These are phyloP conservation scores for Ceratocystis lukuohia DNA, from an alignment of 2,329 filamentous ascomycete species.

Conservation along the genomic window DNA sequence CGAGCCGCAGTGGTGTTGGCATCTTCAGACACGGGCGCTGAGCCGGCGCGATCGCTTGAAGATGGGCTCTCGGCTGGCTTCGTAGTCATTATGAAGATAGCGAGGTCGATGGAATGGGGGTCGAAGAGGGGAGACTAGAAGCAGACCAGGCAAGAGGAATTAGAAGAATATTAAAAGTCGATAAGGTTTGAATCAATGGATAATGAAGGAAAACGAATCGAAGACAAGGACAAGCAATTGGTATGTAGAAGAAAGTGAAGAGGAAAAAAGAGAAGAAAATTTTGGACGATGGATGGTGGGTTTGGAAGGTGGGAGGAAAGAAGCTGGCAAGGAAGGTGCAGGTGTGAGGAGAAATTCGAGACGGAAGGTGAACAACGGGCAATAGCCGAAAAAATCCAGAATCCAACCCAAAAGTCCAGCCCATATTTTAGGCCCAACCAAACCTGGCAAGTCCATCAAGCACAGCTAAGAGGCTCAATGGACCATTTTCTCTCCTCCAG, in stretches of 20 bases:
- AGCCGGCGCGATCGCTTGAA: constrained; percentile 24
- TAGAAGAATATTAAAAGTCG: constrained; percentile 8
- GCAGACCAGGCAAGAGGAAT: not conserved
- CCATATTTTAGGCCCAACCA: constrained; percentile 1
- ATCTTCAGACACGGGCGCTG: constrained; percentile 34
- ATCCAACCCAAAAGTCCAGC: not conserved
- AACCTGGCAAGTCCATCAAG: not conserved
- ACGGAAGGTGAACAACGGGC: constrained; percentile 7
- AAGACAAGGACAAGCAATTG: constrained; percentile 9
- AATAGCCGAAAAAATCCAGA: not conserved
- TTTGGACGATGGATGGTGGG: not conserved
- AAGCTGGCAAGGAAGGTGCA: not conserved
- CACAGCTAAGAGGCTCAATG: not conserved
- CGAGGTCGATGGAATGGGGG: not conserved
- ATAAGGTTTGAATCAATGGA: constrained; percentile 5
- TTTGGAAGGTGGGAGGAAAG: constrained; percentile 7
- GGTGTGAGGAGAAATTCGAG: constrained; percentile 9
- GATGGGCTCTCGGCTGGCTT: constrained; percentile 31
- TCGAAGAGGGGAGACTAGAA: not conserved
- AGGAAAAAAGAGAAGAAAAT: constrained; percentile 8
- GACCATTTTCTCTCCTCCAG: not conserved
- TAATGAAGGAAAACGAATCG: constrained; percentile 13
- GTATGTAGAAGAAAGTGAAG: not conserved
- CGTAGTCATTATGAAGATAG: constrained; percentile 31
- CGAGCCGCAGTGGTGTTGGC: constrained; percentile 50